phyloP scores from a whole-genome alignment of 352 stramenopile species.

The Phytophthora brassicae region DNA sequence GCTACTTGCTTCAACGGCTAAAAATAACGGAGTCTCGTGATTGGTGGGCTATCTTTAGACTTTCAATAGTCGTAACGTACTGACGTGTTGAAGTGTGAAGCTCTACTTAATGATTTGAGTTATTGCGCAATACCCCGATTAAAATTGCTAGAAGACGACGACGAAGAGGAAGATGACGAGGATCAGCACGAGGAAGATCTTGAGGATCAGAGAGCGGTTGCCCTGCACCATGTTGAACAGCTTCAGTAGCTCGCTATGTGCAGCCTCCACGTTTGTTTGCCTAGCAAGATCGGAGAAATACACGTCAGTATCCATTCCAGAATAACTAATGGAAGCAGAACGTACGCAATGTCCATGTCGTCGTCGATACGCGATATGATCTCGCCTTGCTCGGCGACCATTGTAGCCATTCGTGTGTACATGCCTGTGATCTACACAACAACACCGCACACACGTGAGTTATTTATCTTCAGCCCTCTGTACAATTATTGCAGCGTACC shows the following conservation, averaged over 20 bases:
- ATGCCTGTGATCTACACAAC: conserved; percentile 73
- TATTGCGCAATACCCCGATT: background rate
- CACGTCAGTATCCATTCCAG: conserved; percentile 8
- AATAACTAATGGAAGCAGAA: conserved; percentile 2
- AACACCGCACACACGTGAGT: background rate
- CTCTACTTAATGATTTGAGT: conserved; percentile 30
- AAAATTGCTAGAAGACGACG: conserved; percentile 61
- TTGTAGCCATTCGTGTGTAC: conserved; percentile 85
- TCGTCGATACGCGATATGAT: conserved; percentile 84
- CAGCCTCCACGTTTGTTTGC: conserved; percentile 73
- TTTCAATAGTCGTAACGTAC: background rate
- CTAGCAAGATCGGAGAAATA: conserved; percentile 31
- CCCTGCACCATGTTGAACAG: conserved; percentile 82
- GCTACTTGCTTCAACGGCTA: conserved; percentile 14
- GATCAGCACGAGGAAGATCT: conserved; percentile 84
- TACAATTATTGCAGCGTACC: conserved; percentile 30
- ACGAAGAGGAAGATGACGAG: conserved; percentile 87
- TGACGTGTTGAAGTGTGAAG: conserved; percentile 9
- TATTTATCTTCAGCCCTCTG: too few relatives aligned
- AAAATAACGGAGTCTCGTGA: conserved; percentile 5
- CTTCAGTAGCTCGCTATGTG: conserved; percentile 78
- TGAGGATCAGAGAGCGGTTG: conserved; percentile 83
- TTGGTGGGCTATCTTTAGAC: conserved; percentile 6
- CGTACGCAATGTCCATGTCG: conserved; percentile 87
- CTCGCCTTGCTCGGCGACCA: conserved; percentile 81